Percentiles rank a stretch among this genome's conserved stretches.
phyloP scores from a whole-genome alignment of 306 rosid genomes.

The Cicer arietinum region DNA sequence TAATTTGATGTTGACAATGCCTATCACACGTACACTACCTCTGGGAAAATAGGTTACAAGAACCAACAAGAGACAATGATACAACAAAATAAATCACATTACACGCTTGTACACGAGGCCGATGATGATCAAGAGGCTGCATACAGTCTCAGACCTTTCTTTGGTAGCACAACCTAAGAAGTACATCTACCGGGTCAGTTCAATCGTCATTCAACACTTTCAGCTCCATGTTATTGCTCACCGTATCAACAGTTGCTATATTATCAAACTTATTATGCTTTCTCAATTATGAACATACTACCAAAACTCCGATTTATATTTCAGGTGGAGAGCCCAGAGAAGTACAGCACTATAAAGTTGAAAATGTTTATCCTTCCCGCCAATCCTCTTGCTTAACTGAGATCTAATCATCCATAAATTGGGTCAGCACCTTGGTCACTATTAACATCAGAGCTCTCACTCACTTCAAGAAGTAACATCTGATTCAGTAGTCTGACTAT shows the following conservation, averaged over 20 bases:
- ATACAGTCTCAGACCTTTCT: conserved; percentile 27
- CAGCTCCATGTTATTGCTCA: conserved; percentile 47
- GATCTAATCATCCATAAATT: conserved; percentile 31
- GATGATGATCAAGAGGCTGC: conserved; percentile 24
- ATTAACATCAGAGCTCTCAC: conserved; percentile 20
- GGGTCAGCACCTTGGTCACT: conserved; percentile 39
- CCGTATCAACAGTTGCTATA: conserved; percentile 42
- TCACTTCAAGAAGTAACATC: conserved; percentile 44
- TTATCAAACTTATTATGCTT: conserved; percentile 42
- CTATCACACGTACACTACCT: conserved; percentile 42
- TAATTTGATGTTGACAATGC: conserved; percentile 22
- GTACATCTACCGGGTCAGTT: conserved; percentile 39
- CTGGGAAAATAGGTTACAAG: conserved; percentile 39
- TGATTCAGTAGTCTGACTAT: conserved; percentile 44
- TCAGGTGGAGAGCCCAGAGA: conserved; percentile 35
- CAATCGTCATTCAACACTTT: conserved; percentile 43
- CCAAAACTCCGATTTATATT: conserved; percentile 42
- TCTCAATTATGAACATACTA: conserved; percentile 42
- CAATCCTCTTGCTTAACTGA: conserved; percentile 31
- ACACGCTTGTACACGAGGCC: conserved; percentile 41
- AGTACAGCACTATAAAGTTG: conserved; percentile 39
- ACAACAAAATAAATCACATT: conserved; percentile 48
- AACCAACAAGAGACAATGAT: conserved; percentile 39
- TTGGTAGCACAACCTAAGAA: conserved; percentile 32
- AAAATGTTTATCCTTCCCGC: conserved; percentile 29